These are phyloP conservation scores for Sistotremastrum suecicum DNA, from an alignment of 768 basidiomycete species.

Conservation along the genomic window DNA sequence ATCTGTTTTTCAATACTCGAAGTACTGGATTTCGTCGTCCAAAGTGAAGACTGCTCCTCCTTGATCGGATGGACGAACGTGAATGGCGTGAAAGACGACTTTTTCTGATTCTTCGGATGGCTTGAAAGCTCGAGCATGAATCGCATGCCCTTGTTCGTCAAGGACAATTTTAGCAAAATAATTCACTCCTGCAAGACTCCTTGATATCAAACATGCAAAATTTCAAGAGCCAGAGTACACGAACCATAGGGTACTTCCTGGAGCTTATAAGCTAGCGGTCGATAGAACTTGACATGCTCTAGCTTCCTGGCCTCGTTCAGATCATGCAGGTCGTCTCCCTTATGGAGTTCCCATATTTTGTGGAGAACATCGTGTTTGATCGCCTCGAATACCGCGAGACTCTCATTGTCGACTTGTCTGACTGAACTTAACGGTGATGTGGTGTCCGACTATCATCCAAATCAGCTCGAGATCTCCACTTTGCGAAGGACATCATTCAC, in stretches of 20 bases:
- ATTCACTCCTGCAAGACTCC: no score
- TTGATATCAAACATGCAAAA: no score
- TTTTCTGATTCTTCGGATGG: not conserved
- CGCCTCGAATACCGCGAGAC: conserved; percentile 1
- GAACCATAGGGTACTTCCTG: conserved; percentile 11
- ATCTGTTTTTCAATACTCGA: not conserved
- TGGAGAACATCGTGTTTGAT: conserved; percentile 5
- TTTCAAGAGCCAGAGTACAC: not conserved
- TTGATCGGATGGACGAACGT: conserved; percentile 1
- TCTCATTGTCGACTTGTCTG: conserved; percentile 1
- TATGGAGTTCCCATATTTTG: conserved; percentile 6
- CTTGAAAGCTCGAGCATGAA: conserved; percentile 1
- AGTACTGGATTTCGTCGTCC: conserved; percentile 4
- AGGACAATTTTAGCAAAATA: conserved; percentile 1
- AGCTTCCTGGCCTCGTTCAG: conserved; percentile 5
- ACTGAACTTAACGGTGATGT: no score
- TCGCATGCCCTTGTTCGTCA: conserved; percentile 2
- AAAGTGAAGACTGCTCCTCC: conserved; percentile 2
- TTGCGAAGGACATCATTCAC: no score
- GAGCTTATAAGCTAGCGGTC: not conserved
- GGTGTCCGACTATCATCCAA: no score
- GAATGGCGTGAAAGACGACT: conserved; percentile 2
- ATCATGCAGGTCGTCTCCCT: conserved; percentile 1
- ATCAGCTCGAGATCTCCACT: no score
- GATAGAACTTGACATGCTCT: conserved; percentile 5